phyloP scores from a whole-genome alignment of 345 rosid genomes.

The Acer negundo region DNA sequence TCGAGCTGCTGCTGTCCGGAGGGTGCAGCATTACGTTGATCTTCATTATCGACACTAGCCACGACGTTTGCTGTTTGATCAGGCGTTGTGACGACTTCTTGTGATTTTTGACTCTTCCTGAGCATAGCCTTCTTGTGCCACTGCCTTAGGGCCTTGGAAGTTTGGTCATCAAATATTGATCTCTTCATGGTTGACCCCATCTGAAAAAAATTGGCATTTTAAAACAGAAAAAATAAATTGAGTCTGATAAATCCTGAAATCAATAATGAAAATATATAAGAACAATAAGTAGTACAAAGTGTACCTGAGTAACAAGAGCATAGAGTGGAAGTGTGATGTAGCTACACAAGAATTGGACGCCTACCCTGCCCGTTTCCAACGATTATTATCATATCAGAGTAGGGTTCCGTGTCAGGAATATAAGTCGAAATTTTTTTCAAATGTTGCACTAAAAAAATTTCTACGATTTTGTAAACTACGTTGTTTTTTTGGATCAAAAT shows the following conservation, averaged over 20 bases:
- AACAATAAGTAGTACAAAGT: background rate
- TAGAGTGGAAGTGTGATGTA: slow-evolving; percentile 95
- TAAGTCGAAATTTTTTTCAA: background rate
- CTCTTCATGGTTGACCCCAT: slow-evolving; percentile 98
- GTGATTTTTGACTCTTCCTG: slow-evolving; percentile 31
- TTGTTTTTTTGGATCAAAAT: too few relatives aligned
- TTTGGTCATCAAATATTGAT: slow-evolving; percentile 89
- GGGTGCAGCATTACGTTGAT: slow-evolving; percentile 6
- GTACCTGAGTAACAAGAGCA: slow-evolving; percentile 97
- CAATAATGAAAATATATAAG: too few relatives aligned
- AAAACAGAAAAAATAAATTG: background rate
- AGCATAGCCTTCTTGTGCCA: slow-evolving; percentile 77
- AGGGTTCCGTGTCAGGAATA: background rate
- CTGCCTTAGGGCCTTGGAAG: slow-evolving; percentile 73
- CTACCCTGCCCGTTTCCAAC: slow-evolving; percentile 44
- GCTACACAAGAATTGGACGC: slow-evolving; percentile 81
- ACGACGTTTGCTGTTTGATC: slow-evolving; percentile 45
- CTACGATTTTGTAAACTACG: background rate
- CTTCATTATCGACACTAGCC: slow-evolving; percentile 50
- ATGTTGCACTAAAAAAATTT: background rate
- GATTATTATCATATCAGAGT: background rate
- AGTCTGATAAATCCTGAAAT: background rate
- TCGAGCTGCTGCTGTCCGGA: slow-evolving; percentile 21
- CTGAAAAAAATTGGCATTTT: slow-evolving; percentile 38
- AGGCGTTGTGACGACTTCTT: background rate